Percentiles rank a stretch among this genome's conserved stretches.
Evolutionary conservation across 306 rosid genomes (phyloP).

Genomic region (Fragaria iinumae): DNA sequence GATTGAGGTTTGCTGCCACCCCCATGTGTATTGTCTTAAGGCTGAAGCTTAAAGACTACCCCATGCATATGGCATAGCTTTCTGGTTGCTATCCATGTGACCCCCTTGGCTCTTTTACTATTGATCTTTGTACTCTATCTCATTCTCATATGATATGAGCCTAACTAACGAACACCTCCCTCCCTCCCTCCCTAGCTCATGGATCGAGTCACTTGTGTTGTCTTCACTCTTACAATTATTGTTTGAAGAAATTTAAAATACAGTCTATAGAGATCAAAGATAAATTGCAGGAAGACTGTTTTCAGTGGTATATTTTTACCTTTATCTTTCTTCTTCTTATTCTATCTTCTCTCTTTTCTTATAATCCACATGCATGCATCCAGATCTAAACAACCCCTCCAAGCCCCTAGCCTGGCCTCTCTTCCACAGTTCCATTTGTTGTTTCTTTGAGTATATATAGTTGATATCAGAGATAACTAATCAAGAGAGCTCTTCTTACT

Average conservation of each 20-base stretch:
- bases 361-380: slow-evolving; percentile 53
- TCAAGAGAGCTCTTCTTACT: not conserved
- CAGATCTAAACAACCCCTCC: slow-evolving; percentile 26
- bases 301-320: not conserved
- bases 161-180: not conserved
- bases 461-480: not conserved
- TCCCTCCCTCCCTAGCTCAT: not conserved
- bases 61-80: slow-evolving; percentile 22
- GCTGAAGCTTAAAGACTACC: not conserved
- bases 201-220: not conserved
- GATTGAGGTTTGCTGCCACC: slow-evolving; percentile 7
- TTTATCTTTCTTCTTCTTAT: not conserved
- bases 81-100: slow-evolving; percentile 49
- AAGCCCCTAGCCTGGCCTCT: not conserved
- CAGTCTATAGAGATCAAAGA: not conserved
- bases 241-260: not conserved
- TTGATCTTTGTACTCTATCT: not conserved
- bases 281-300: not conserved
- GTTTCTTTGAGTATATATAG: not conserved
- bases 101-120: slow-evolving; percentile 4
- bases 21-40: slow-evolving; percentile 12
- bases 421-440: not conserved
- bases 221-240: slow-evolving; percentile 13
- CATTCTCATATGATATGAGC: not conserved
- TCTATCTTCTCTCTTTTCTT: not conserved